Evolutionary conservation across 208 protist genomes (phyloP), one percentile per base, ranked within the genome.

Genomic region (Crithidia bombi): DNA sequence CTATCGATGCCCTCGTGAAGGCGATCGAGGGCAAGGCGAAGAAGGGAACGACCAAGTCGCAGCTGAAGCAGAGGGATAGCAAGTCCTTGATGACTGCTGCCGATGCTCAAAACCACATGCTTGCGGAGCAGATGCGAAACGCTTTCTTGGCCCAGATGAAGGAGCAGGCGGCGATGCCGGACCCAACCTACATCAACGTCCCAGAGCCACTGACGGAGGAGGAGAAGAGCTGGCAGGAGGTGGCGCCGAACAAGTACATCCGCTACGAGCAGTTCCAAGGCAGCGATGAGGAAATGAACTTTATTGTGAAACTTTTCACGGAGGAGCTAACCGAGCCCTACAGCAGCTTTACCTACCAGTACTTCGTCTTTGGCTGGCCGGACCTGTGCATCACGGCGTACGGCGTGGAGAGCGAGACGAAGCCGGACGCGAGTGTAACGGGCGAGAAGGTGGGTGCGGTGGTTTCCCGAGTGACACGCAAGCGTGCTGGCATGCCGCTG

Each of bases 281-380:
- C 25, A 84, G 51, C 51, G 79, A 93, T 32, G 75, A 82, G 33
- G 83, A 97, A 58, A 89, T 98, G 81, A 66, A 87, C 57, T 87
- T 81, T 33, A 97, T 99, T 38, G 97, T 98, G 39, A 59, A 81
- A 12, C 75, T 99, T 15, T 98, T 99, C 62, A 92, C 89, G 35
- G 69, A 87, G 49, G 97, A 99, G 69, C 90, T 99, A 10, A 97
- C 92, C 23, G 98, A 99, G 83, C 98, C 98, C 14, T 99, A 99
- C 83, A 98, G 94, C 65, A 97, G 99, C 62, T 99, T 99, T 78
- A 99, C 98, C 0, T 99, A 99, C 83, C 84, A 98, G 68, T 99
- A 99, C 81, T 99, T 99, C 79, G 86, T 99, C 73, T 91, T 98
- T 80, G 90, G 93, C 47, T 99, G 98, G 97, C 98, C 98, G 19